Evolutionary conservation across 495 filamentous ascomycete species (phyloP).

Genomic region (Neurospora africana): DNA sequence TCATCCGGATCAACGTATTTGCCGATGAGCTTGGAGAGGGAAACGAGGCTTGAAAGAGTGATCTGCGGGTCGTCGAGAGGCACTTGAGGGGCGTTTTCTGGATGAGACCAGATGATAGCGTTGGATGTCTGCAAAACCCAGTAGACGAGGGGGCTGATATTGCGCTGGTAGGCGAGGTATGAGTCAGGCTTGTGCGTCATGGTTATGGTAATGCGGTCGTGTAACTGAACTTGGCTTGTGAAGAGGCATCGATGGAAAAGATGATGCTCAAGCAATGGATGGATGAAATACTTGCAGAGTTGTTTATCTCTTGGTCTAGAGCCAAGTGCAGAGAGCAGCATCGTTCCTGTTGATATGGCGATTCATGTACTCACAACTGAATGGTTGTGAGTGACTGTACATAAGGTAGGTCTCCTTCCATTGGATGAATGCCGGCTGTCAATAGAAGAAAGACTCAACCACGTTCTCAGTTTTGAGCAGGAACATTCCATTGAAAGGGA

Average conservation of each 20-base stretch:
- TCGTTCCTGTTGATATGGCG: no score
- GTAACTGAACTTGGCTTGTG: neutral
- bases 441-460: neutral
- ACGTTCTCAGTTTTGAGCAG: neutral
- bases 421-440: neutral
- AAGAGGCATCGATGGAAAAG: neutral
- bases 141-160: conserved; percentile 28
- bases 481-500: neutral
- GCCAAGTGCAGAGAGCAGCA: no score
- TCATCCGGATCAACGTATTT: conserved; percentile 11
- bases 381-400: no score
- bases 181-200: conserved; percentile 1
- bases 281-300: neutral
- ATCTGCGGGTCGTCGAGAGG: conserved; percentile 6
- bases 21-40: conserved; percentile 26
- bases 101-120: conserved; percentile 13
- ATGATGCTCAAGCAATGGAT: neutral
- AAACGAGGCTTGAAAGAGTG: conserved; percentile 20
- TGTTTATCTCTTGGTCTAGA: neutral
- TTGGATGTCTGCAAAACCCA: conserved; percentile 33
- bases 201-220: neutral
- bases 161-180: conserved; percentile 28
- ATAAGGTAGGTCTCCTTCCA: neutral
- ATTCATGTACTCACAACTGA: no score
- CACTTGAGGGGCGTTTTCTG: neutral